A percentile compares a stretch with the other conserved stretches of the same genome.
Conservation (phyloP, 1,139 yeast genomes). For the Sugiyamaella grinbergsii region DNA sequence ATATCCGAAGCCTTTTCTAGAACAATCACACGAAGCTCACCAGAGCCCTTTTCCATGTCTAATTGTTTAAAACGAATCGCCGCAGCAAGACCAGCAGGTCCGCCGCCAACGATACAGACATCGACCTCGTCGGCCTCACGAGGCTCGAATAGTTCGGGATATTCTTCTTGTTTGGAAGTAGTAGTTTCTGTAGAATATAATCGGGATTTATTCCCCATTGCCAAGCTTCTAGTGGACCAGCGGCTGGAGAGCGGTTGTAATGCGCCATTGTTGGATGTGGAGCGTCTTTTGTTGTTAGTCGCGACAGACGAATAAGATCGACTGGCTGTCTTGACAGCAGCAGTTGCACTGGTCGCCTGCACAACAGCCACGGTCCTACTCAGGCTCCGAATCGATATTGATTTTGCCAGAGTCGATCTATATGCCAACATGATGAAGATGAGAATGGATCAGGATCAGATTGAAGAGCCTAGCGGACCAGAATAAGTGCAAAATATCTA, state of each 20-base stretch:
- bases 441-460: not conserved
- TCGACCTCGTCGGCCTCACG: slow-evolving; percentile 85
- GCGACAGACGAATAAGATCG: too few relatives aligned
- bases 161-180: slow-evolving; percentile 5
- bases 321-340: too few relatives aligned
- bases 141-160: slow-evolving; percentile 41
- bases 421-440: not conserved
- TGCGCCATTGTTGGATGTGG: too few relatives aligned
- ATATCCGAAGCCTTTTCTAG: slow-evolving; percentile 91
- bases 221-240: too few relatives aligned
- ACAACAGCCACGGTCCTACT: too few relatives aligned
- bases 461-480: too few relatives aligned
- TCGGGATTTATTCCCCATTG: too few relatives aligned
- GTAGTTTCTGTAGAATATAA: too few relatives aligned
- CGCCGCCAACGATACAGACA: slow-evolving; percentile 95
- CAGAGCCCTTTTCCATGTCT: slow-evolving; percentile 66
- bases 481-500: too few relatives aligned
- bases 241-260: not conserved
- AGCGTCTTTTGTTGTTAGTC: too few relatives aligned
- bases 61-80: slow-evolving; percentile 87
- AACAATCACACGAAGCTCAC: slow-evolving; percentile 79
- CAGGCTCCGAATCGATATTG: not conserved
- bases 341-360: too few relatives aligned
- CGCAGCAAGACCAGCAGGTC: slow-evolving; percentile 95
- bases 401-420: not conserved